phyloP scores from a whole-genome alignment of 2,329 filamentous ascomycete genomes.

The Aspergillus flavus region DNA sequence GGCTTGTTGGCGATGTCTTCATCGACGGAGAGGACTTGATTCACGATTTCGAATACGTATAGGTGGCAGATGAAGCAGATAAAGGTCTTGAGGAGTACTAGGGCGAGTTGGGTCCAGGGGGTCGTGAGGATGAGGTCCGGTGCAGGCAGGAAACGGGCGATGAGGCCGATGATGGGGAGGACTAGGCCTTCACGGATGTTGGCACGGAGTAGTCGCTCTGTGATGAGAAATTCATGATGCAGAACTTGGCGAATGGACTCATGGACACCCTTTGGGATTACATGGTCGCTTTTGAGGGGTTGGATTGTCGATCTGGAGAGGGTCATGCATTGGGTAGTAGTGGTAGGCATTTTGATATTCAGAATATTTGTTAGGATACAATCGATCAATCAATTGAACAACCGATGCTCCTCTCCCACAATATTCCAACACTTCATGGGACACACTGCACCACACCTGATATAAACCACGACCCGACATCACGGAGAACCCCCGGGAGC shows the following conservation, averaged over 20 bases:
- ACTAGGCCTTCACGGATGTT: constrained; percentile 8
- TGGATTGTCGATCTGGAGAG: neutral
- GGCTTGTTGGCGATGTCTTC: constrained; percentile 11
- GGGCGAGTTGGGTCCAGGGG: neutral
- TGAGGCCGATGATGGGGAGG: constrained; percentile 6
- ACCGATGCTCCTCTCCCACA: neutral
- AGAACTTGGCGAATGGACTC: neutral
- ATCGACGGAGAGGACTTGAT: constrained; percentile 4
- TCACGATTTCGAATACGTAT: constrained; percentile 12
- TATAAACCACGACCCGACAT: neutral
- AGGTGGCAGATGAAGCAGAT: constrained; percentile 7
- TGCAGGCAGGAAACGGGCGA: constrained; percentile 8
- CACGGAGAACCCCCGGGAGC: neutral
- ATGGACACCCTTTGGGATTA: neutral
- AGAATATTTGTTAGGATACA: neutral
- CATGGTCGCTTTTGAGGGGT: neutral
- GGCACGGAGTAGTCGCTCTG: constrained; percentile 1
- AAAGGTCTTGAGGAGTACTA: constrained; percentile 4
- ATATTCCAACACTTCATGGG: neutral
- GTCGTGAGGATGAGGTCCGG: constrained; percentile 2
- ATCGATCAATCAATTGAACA: neutral
- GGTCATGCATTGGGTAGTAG: neutral
- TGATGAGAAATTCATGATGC: constrained; percentile 5
- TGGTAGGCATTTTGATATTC: neutral
- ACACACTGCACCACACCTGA: neutral